phyloP scores from a whole-genome alignment of 805 yeast species.

The Nakazawaea holstii region DNA sequence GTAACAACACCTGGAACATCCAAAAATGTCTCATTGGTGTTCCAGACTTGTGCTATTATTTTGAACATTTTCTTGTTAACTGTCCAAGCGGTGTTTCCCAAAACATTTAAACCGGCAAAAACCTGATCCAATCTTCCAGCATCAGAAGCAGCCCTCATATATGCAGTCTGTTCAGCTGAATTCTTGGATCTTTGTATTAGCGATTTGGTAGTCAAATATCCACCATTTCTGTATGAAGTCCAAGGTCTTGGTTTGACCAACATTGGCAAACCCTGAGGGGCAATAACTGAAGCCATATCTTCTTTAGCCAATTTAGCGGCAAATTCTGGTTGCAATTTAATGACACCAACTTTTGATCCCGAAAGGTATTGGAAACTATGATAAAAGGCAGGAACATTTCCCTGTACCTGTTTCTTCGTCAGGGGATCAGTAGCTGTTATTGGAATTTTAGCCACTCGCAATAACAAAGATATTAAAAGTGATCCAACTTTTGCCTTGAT shows the following conservation, averaged over 20 bases:
- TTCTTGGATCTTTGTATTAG: conserved; percentile 72
- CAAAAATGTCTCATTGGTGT: conserved; percentile 67
- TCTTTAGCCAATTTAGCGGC: conserved; percentile 64
- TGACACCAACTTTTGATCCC: conserved; percentile 78
- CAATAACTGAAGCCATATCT: conserved; percentile 52
- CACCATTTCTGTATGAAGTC: conserved; percentile 80
- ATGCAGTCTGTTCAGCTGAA: conserved; percentile 86
- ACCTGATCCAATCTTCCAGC: conserved; percentile 60
- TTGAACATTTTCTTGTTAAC: conserved; percentile 69
- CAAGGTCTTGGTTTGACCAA: conserved; percentile 85
- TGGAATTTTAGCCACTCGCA: conserved; percentile 77
- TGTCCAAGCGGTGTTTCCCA: conserved; percentile 91
- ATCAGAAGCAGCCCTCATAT: conserved; percentile 78
- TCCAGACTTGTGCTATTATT: conserved; percentile 78
- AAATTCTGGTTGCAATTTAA: conserved; percentile 68
- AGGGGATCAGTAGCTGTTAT: conserved; percentile 80
- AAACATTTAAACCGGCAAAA: conserved; percentile 75
- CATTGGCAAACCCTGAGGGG: conserved; percentile 91
- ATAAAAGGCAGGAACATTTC: conserved; percentile 83
- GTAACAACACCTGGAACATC: conserved; percentile 59
- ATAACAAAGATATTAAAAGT: conserved; percentile 61
- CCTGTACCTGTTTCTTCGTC: conserved; percentile 59
- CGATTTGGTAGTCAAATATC: conserved; percentile 63
- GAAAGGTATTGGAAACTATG: conserved; percentile 80
- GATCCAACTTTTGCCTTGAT: conserved; percentile 76